phyloP scores from a whole-genome alignment of 139 green algal species.

The Picochlorum sp. region DNA sequence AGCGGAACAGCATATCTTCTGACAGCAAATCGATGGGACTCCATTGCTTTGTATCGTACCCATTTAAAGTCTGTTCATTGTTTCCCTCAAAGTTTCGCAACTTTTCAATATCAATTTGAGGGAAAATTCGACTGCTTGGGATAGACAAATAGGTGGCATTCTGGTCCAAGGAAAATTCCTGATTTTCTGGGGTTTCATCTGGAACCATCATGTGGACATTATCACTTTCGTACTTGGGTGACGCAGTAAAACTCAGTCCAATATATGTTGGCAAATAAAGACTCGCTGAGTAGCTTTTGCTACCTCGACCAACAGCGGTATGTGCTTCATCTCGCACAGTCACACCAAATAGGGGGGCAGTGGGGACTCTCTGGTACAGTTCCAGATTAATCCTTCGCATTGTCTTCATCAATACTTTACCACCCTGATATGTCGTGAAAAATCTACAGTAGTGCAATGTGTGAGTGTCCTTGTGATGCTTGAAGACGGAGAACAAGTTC shows the following conservation, averaged over 20 bases:
- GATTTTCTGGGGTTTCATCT: not conserved
- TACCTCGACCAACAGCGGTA: conserved; percentile 2
- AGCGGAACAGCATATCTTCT: not conserved
- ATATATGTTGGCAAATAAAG: not conserved
- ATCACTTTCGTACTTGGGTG: not conserved
- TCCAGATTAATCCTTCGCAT: not conserved
- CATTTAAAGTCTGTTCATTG: not conserved
- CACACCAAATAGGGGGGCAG: not conserved
- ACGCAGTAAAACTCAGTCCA: conserved; percentile 2
- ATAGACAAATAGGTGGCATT: not conserved
- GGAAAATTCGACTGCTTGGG: not conserved
- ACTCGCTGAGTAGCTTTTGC: not conserved
- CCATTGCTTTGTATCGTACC: not conserved
- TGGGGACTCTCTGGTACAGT: not conserved
- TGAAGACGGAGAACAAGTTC: not conserved
- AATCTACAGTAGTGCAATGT: conserved; percentile 2
- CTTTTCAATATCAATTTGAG: not conserved
- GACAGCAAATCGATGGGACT: not conserved
- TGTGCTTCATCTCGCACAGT: conserved; percentile 4
- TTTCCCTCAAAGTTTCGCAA: not conserved
- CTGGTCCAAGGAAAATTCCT: not conserved
- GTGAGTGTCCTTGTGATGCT: not conserved
- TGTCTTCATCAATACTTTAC: not conserved
- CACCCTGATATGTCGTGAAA: conserved; percentile 1
- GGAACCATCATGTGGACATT: not conserved